Percentiles rank a stretch among this genome's conserved stretches.
These are phyloP conservation scores for Podospora pseudocomata DNA, from an alignment of 495 filamentous ascomycete genomes.

Conservation along the genomic window DNA sequence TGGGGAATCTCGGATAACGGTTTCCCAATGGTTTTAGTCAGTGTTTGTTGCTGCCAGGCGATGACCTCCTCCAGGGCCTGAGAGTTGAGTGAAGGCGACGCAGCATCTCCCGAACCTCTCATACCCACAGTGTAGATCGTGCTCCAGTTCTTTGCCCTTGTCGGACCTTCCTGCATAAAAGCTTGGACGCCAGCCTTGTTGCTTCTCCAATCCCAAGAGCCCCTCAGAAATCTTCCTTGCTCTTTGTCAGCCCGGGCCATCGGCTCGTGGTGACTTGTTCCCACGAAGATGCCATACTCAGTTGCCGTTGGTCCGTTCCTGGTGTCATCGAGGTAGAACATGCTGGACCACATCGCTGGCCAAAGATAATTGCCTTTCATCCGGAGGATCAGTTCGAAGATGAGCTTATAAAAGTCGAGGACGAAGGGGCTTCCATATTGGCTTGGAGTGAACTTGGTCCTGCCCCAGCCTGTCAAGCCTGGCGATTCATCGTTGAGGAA, in stretches of 20 bases:
- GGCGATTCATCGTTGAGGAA: conserved; percentile 70
- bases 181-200: conserved; percentile 51
- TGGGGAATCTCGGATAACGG: conserved; percentile 52
- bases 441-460: conserved; percentile 27
- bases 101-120: conserved; percentile 60
- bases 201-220: conserved; percentile 60
- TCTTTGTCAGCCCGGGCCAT: conserved; percentile 62
- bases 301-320: conserved; percentile 57
- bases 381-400: conserved; percentile 63
- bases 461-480: conserved; percentile 58
- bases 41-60: conserved; percentile 47
- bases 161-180: conserved; percentile 52
- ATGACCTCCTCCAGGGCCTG: conserved; percentile 53
- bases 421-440: conserved; percentile 51
- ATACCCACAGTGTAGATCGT: conserved; percentile 61
- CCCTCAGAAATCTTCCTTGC: conserved; percentile 44
- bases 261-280: conserved; percentile 62
- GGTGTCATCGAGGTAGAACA: conserved; percentile 60
- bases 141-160: conserved; percentile 54
- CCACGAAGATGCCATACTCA: conserved; percentile 62
- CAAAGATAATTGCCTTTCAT: conserved; percentile 64
- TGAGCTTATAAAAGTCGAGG: conserved; percentile 56
- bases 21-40: conserved; percentile 44
- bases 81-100: conserved; percentile 43
- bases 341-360: conserved; percentile 62